A percentile compares a stretch with the other conserved stretches of the same genome.
phyloP scores from a whole-genome alignment of 495 filamentous ascomycete species.

The Patellaria atrata region DNA sequence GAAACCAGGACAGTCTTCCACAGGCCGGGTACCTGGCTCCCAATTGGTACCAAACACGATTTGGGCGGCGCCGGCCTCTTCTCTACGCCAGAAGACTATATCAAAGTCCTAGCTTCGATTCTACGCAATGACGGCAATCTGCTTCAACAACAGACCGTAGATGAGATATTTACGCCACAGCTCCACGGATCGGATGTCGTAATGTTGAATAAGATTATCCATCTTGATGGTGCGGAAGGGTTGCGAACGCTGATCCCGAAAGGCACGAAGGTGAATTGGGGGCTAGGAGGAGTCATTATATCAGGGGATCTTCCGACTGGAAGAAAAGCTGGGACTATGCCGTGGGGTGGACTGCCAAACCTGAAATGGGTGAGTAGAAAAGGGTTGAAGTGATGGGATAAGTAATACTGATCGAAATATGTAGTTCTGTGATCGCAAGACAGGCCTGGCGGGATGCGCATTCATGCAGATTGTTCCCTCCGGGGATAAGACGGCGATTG shows the following conservation, averaged over 20 bases:
- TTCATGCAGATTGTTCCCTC: conserved; percentile 3
- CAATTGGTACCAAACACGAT: conserved; percentile 22
- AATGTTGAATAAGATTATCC: conserved; percentile 5
- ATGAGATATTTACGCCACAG: conserved; percentile 36
- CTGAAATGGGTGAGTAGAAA: conserved; percentile 21
- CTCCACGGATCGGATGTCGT: conserved; percentile 1
- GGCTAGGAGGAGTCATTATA: conserved; percentile 25
- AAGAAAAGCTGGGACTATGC: conserved; percentile 22
- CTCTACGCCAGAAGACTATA: conserved; percentile 32
- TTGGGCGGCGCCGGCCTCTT: conserved; percentile 42
- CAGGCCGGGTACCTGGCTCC: conserved; percentile 2
- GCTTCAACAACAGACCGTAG: conserved; percentile 29
- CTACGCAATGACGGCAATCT: conserved; percentile 33
- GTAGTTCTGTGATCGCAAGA: too few relatives aligned
- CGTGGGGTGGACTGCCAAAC: conserved; percentile 26
- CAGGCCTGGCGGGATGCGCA: conserved; percentile 5
- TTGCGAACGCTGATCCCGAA: conserved; percentile 10
- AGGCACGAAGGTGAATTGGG: conserved; percentile 16
- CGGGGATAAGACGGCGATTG: conserved; percentile 6
- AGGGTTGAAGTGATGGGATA: conserved; percentile 6
- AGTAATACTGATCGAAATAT: too few relatives aligned
- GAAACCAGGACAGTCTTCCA: conserved; percentile 11
- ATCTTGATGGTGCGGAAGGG: conserved; percentile 1
- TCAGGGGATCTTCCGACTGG: conserved; percentile 18
- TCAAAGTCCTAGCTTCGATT: conserved; percentile 36